Evolutionary conservation across 2,329 filamentous ascomycete species (phyloP), one percentile per base, ranked within the genome.

Genomic region (Penicillium capsulatum): DNA sequence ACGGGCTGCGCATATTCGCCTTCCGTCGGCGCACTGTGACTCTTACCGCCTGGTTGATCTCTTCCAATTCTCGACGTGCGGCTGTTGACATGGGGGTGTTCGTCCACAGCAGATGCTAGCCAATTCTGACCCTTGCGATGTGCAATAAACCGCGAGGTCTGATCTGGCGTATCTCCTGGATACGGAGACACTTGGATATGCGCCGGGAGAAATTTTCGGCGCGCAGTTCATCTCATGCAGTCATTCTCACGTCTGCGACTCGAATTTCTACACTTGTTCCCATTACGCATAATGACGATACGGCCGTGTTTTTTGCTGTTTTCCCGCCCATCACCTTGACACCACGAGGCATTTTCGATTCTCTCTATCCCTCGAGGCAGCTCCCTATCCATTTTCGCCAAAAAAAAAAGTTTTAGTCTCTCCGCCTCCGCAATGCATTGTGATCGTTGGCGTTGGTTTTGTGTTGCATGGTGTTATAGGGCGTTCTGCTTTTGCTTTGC

Each of bases 101-200:
- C 47, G 28, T 38, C 19, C 19, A 9, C 19, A 22, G 19, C 19
- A 5, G 19, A 22, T 22, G 19, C 19, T 5, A 37, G 17, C 17
- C 28, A 24, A 29, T 35, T 39, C 33, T 27, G 28, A 43, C 45
- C 58, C 40, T 54, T 57, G 60, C 60, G 60, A 64, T 55, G 60
- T 40, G 48, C 45, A 46, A 63, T 64, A 64, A 64, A 64, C 60
- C 60, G 60, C 60, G 52, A 32, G 17, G 28, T 22, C 27, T 31
- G 3, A 35, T 16, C 24, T 34, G 26, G 7, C n/a, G 27, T 32
- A 29, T 22, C 26, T 13, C 15, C 9, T 42, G 32, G 20, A 14
- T 8, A 13, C 31, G 24, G 38, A 24, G 17, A 31, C 16, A 16
- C 31, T 42, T 34, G 31, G 13, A 24, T 28, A 36, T 24, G 34